Evolutionary conservation across 1,139 yeast species (phyloP), one percentile per base, ranked within the genome.

Genomic region (Eremothecium coryli): DNA sequence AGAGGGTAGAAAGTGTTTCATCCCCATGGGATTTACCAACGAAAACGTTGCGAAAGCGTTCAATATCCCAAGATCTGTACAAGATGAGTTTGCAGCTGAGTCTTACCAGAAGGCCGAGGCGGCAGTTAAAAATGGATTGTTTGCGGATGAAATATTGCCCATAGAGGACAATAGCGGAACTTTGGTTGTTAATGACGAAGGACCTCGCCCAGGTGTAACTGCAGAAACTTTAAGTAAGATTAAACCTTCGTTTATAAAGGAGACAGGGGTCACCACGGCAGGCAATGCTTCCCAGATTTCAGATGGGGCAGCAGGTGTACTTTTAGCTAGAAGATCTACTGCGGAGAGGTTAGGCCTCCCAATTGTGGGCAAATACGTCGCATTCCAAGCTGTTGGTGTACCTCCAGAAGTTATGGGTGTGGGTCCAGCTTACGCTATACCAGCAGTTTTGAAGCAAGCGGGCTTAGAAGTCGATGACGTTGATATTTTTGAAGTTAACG

Each of bases 391-490:
- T 33, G 88, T 79, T 38, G 95, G 97, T 56, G 95, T 88, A 32
- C 95, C 96, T 40, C 96, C 97, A 25, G 94, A 84, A 63, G 75
- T 86, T 44, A 88, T 88, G 97, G 97, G 97, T 43, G 76, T 88
- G 52, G 97, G 96, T 36, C 96, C 96, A 41, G 95, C 94, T 22
- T 74, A 73, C 49, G 96, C 97, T 43, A 85, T 88, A 50, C 96
- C 96, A 42, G 72, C 70, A 40, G 79, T 82, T 13, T 71, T 88
- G 52, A 65, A 72, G 56, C 74, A 73, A 54, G 61, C 77, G 29
- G 81, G 82, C 21, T 61, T 88, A 45, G 64, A 69, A 13, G 66
- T 71, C 25, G 69, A 70, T 34, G 95, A 86, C 49, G 64, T 88
- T 40, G 72, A 74, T 38, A 70, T 84, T 21, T 88, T 68, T 56